Evolutionary conservation across 73 alveolate species (phyloP).

Genomic region (Halteria grandinella): DNA sequence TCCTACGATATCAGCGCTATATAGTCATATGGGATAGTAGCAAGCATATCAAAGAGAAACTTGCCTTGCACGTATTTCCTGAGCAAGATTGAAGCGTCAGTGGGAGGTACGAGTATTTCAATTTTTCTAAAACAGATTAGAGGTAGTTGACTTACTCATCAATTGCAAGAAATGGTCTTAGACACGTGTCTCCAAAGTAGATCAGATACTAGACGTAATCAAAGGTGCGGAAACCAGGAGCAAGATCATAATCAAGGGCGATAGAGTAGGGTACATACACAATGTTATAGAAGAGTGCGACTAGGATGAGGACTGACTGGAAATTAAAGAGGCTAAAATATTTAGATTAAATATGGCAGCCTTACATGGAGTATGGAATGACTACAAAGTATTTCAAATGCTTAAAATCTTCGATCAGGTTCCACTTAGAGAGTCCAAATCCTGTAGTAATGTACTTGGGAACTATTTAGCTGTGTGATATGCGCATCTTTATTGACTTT

Average conservation of each 20-base stretch:
- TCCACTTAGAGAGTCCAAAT: no score
- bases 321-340: background rate
- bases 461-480: no score
- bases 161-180: constrained; percentile 38
- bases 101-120: constrained; percentile 6
- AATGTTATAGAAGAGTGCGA: constrained; percentile 23
- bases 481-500: no score
- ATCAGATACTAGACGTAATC: constrained; percentile 36
- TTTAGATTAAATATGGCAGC: background rate
- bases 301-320: background rate
- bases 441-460: no score
- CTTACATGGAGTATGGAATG: constrained; percentile 53
- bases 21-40: constrained; percentile 67
- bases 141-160: background rate
- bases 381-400: constrained; percentile 18
- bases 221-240: background rate
- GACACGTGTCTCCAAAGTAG: constrained; percentile 24
- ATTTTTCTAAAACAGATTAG: background rate
- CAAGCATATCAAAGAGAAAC: constrained; percentile 45
- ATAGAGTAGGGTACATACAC: constrained; percentile 67
- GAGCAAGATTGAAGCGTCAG: background rate
- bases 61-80: constrained; percentile 13
- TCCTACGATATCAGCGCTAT: constrained; percentile 13
- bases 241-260: constrained; percentile 46
- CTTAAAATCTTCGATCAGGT: constrained; percentile 29